A percentile compares a stretch with the other conserved stretches of the same genome.
Conservation (phyloP, 495 filamentous ascomycete species). For the Talaromyces wortmannii region DNA sequence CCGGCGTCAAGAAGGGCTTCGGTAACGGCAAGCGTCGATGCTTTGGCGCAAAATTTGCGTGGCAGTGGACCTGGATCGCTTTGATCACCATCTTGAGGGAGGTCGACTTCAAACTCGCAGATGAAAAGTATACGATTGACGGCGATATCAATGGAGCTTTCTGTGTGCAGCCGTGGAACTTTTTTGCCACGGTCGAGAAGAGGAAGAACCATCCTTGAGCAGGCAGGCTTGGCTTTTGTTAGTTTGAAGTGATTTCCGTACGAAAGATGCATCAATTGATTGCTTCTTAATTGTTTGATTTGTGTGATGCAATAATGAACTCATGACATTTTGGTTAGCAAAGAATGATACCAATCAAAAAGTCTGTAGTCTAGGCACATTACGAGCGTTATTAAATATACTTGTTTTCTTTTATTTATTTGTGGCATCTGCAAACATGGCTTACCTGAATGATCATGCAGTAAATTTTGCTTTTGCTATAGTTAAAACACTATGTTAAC, state of each 20-base stretch:
- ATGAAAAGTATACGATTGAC: conserved; percentile 24
- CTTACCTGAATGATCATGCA: no score
- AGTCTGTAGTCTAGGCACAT: no score
- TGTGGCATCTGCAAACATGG: no score
- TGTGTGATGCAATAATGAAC: no score
- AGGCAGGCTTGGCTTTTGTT: neutral
- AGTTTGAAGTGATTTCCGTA: neutral
- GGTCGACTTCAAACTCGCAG: conserved; percentile 35
- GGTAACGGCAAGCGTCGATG: conserved; percentile 67
- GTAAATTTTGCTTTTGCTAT: no score
- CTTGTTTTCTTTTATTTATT: no score
- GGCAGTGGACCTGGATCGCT: conserved; percentile 45
- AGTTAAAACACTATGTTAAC: no score
- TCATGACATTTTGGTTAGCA: no score
- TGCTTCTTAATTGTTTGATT: no score
- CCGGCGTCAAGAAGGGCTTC: conserved; percentile 58
- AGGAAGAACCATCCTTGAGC: conserved; percentile 1
- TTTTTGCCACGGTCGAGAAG: conserved; percentile 1
- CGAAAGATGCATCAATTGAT: no score
- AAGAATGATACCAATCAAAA: no score
- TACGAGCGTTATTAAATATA: no score
- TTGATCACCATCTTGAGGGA: conserved; percentile 34
- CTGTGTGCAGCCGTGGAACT: conserved; percentile 5
- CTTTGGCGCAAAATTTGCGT: conserved; percentile 59
- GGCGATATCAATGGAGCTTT: conserved; percentile 4